A percentile compares a stretch with the other conserved stretches of the same genome.
These are phyloP conservation scores for Porogramme epimiltina DNA, from an alignment of 1,284 basidiomycete genomes.

Conservation along the genomic window DNA sequence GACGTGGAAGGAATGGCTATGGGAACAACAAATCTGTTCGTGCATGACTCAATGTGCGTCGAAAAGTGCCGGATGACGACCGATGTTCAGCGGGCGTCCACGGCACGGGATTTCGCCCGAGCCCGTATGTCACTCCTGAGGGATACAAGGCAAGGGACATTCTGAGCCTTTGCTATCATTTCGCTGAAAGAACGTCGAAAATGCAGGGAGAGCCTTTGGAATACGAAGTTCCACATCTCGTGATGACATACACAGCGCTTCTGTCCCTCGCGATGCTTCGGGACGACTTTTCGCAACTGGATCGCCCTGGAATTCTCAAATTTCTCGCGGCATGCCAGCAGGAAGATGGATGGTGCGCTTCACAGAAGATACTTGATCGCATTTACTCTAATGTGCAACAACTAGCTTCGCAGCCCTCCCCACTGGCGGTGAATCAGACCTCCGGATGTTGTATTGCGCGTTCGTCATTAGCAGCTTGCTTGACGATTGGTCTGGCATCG, in stretches of 20 bases:
- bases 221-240: slow-evolving; percentile 78
- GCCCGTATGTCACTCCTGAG: slow-evolving; percentile 60
- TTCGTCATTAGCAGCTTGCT: slow-evolving; percentile 82
- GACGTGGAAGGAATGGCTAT: slow-evolving; percentile 83
- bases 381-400: not conserved
- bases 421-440: slow-evolving; percentile 66
- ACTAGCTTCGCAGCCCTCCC: slow-evolving; percentile 81
- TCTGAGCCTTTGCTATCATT: not conserved
- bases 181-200: not conserved
- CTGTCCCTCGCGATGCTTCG: slow-evolving; percentile 79
- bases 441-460: slow-evolving; percentile 88
- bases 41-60: not conserved
- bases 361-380: too few relatives aligned
- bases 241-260: slow-evolving; percentile 90
- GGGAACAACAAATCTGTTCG: slow-evolving; percentile 75
- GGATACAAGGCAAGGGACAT: slow-evolving; percentile 22
- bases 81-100: slow-evolving; percentile 46
- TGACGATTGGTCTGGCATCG: slow-evolving; percentile 75
- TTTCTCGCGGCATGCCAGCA: slow-evolving; percentile 77
- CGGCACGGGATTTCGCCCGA: slow-evolving; percentile 78
- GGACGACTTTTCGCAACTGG: slow-evolving; percentile 74
- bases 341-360: slow-evolving; percentile 75
- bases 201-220: slow-evolving; percentile 35
- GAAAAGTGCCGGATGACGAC: not conserved
- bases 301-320: slow-evolving; percentile 59